These are phyloP conservation scores for Lactarius tabidus DNA, from an alignment of 768 basidiomycete species.

Conservation along the genomic window DNA sequence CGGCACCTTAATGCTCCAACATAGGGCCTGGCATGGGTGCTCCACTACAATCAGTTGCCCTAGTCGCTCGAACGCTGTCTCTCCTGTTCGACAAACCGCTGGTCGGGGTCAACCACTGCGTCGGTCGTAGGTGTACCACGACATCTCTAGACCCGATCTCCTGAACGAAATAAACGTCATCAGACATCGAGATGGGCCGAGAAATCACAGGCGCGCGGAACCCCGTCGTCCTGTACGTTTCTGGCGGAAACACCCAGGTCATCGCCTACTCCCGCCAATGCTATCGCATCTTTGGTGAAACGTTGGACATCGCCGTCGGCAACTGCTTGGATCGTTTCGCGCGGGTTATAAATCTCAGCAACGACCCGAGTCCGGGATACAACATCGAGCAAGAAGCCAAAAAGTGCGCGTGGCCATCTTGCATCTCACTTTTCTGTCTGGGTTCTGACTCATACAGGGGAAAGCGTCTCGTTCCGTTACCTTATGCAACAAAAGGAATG, in stretches of 20 bases:
- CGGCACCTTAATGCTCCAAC: neutral
- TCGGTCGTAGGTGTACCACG: conserved; percentile 70
- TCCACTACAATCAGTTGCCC: conserved; percentile 89
- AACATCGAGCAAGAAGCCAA: conserved; percentile 97
- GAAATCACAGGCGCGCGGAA: conserved; percentile 92
- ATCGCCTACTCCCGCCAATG: conserved; percentile 97
- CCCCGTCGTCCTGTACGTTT: conserved; percentile 96
- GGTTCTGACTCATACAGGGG: conserved; percentile 49
- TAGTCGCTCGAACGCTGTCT: conserved; percentile 89
- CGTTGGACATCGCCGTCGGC: conserved; percentile 98
- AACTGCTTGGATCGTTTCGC: conserved; percentile 98
- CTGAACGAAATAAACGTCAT: neutral
- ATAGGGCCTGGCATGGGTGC: conserved; percentile 99
- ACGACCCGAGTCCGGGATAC: conserved; percentile 94
- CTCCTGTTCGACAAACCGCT: conserved; percentile 87
- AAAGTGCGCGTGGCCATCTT: conserved; percentile 46
- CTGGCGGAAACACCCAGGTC: conserved; percentile 98
- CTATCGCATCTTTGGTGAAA: conserved; percentile 98
- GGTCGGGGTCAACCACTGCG: conserved; percentile 97
- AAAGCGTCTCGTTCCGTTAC: conserved; percentile 73
- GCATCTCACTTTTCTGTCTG: conserved; percentile 9
- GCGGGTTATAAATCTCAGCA: conserved; percentile 87
- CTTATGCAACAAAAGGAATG: conserved; percentile 99
- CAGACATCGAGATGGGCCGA: conserved; percentile 99
- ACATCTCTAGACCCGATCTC: neutral